A percentile compares a stretch with the other conserved stretches of the same genome.
Evolutionary conservation across 306 rosid species (phyloP).

Genomic region (Mimosa bimucronata): DNA sequence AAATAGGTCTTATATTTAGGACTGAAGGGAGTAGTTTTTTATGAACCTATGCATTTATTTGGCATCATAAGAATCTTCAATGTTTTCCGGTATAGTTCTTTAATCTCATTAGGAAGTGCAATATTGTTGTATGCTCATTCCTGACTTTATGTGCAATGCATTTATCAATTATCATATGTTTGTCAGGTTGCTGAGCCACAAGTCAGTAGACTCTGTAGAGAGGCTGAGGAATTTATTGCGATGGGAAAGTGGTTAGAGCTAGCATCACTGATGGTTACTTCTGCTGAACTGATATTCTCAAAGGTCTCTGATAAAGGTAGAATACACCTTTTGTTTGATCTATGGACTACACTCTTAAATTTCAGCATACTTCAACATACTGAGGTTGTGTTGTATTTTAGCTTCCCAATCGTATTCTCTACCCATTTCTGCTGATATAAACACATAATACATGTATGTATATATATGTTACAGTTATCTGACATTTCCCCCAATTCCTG

Average conservation of each 20-base stretch:
- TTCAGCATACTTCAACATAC: not conserved
- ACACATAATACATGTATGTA: slow-evolving; percentile 3
- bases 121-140: not conserved
- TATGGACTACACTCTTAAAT: slow-evolving; percentile 5
- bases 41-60: not conserved
- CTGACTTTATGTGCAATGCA: not conserved
- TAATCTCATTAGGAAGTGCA: not conserved
- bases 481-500: not conserved
- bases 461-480: not conserved
- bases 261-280: slow-evolving; percentile 78
- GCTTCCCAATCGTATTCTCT: not conserved
- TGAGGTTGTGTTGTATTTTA: not conserved
- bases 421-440: not conserved
- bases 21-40: too few relatives aligned
- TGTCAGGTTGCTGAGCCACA: slow-evolving; percentile 82
- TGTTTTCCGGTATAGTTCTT: not conserved
- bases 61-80: not conserved
- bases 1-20: too few relatives aligned
- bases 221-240: slow-evolving; percentile 77
- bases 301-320: slow-evolving; percentile 95
- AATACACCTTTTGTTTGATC: not conserved
- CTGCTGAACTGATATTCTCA: slow-evolving; percentile 86
- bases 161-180: slow-evolving; percentile 11
- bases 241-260: slow-evolving; percentile 83
- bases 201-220: slow-evolving; percentile 72